phyloP scores from a whole-genome alignment of 805 yeast species.

The Saccharomyces mikatae region DNA sequence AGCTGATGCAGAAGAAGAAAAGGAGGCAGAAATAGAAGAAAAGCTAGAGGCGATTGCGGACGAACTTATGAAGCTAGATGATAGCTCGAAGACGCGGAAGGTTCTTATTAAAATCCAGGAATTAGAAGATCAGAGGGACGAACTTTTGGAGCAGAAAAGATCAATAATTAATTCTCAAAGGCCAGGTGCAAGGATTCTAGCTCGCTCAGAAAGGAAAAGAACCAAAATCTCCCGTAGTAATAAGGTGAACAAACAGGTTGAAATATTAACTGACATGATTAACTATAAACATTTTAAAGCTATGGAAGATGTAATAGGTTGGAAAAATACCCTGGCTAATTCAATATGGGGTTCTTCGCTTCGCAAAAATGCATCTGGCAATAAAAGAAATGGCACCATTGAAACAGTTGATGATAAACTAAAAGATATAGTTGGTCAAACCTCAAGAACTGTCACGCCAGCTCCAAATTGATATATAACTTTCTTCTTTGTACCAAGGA shows the following conservation, averaged over 20 bases:
- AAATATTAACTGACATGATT: slow-evolving; percentile 18
- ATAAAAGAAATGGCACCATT: slow-evolving; percentile 23
- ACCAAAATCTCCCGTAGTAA: slow-evolving; percentile 12
- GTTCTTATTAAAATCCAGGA: slow-evolving; percentile 16
- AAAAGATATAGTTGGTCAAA: slow-evolving; percentile 13
- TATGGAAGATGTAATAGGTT: slow-evolving; percentile 17
- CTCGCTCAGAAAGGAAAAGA: slow-evolving; percentile 20
- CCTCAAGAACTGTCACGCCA: slow-evolving; percentile 8
- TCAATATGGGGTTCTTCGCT: slow-evolving; percentile 19
- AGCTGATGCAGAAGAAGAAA: slow-evolving; percentile 7
- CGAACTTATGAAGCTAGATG: slow-evolving; percentile 33
- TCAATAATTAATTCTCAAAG: slow-evolving; percentile 9
- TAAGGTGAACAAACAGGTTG: slow-evolving; percentile 19
- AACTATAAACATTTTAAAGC: slow-evolving; percentile 18
- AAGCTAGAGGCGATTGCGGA: slow-evolving; percentile 29
- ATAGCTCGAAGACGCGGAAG: slow-evolving; percentile 24
- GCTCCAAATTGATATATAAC: slow-evolving; percentile 1
- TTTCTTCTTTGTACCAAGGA: background rate
- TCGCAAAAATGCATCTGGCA: slow-evolving; percentile 20
- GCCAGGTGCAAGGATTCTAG: slow-evolving; percentile 17
- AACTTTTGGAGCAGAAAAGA: slow-evolving; percentile 14
- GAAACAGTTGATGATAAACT: slow-evolving; percentile 29
- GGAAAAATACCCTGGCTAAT: slow-evolving; percentile 24
- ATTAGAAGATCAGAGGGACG: slow-evolving; percentile 27
- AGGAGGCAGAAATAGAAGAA: slow-evolving; percentile 6